Evolutionary conservation across 345 rosid genomes (phyloP).

Genomic region (Populus deltoides): DNA sequence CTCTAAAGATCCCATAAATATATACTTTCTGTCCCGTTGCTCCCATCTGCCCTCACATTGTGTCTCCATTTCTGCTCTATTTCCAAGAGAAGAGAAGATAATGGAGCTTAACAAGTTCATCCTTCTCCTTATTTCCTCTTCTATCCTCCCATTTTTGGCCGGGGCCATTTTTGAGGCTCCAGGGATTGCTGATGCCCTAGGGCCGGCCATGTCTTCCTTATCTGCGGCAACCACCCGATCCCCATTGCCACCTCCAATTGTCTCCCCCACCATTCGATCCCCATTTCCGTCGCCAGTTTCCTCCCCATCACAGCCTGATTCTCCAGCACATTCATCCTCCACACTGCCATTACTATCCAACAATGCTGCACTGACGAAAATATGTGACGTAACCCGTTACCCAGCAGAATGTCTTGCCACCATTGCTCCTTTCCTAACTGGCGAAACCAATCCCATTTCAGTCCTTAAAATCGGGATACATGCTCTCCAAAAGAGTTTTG

Average conservation of each 20-base stretch:
- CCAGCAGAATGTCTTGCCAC: constrained; percentile 8
- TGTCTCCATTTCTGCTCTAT: background rate
- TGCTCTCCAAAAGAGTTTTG: background rate
- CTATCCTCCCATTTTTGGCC: background rate
- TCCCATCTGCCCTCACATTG: no score
- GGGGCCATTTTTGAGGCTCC: background rate
- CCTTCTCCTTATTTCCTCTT: background rate
- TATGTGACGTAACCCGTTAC: background rate
- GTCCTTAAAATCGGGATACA: constrained; percentile 18
- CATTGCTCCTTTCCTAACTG: constrained; percentile 1
- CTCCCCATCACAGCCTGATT: background rate
- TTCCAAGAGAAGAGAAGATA: background rate
- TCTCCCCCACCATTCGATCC: background rate
- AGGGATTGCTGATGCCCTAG: no score
- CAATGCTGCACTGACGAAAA: background rate
- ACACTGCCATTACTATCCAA: background rate
- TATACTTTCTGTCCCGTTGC: no score
- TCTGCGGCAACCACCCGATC: background rate
- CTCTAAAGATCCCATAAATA: background rate
- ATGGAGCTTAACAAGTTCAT: background rate
- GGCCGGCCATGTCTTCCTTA: background rate
- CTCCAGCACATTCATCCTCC: background rate
- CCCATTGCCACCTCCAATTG: background rate
- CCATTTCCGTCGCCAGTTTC: no score
- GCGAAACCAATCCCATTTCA: background rate